Conservation (phyloP, 371 early-diverging fungal genomes). For the Haplosporangium sp. region DNA sequence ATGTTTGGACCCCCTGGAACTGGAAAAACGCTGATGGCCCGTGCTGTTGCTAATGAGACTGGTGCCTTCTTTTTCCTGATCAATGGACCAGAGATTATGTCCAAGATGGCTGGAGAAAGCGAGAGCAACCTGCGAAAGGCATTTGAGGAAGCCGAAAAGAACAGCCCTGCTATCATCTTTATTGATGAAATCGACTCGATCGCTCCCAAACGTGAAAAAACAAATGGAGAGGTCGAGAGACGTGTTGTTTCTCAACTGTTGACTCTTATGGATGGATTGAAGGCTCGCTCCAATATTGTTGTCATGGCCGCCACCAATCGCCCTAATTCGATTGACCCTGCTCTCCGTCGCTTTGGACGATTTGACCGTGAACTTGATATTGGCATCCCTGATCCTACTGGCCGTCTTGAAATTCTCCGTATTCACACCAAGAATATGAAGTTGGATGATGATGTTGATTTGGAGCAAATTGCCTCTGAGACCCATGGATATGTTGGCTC, state of each 20-base stretch:
- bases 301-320: conserved; percentile 99
- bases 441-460: conserved; percentile 97
- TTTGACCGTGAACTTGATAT: conserved; percentile 99
- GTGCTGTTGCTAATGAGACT: conserved; percentile 80
- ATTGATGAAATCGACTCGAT: conserved; percentile 98
- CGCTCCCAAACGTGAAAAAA: conserved; percentile 99
- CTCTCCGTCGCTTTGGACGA: conserved; percentile 99
- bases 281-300: conserved; percentile 96
- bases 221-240: conserved; percentile 99
- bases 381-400: conserved; percentile 99
- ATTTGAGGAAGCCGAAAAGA: conserved; percentile 99
- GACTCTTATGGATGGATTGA: conserved; percentile 99
- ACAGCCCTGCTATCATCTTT: conserved; percentile 98
- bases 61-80: conserved; percentile 96
- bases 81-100: conserved; percentile 99
- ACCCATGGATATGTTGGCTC: conserved; percentile 99
- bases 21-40: conserved; percentile 88
- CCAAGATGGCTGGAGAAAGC: conserved; percentile 99
- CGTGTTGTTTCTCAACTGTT: conserved; percentile 99
- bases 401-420: conserved; percentile 98
- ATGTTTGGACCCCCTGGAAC: conserved; percentile 99
- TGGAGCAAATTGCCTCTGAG: conserved; percentile 98
- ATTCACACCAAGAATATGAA: conserved; percentile 99
- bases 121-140: conserved; percentile 99
- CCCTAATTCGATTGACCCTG: conserved; percentile 99